These are phyloP conservation scores for Alternaria arbusti DNA, from an alignment of 2,329 filamentous ascomycete species.

Conservation along the genomic window DNA sequence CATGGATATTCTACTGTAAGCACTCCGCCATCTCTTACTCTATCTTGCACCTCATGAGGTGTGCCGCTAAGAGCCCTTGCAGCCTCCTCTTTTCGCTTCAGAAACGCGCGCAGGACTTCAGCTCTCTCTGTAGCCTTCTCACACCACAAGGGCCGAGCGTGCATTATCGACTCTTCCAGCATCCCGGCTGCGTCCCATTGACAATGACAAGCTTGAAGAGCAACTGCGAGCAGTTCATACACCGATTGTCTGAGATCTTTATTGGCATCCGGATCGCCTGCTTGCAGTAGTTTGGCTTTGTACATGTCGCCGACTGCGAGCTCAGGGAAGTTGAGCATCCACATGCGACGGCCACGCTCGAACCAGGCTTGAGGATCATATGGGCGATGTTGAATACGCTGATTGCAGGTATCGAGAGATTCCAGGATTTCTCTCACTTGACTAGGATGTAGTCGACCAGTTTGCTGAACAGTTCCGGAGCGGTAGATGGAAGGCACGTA, in stretches of 20 bases:
- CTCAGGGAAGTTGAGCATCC: slow-evolving; percentile 33
- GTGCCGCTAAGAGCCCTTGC: slow-evolving; percentile 8
- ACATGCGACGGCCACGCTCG: not conserved
- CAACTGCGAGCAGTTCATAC: slow-evolving; percentile 19
- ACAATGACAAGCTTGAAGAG: slow-evolving; percentile 31
- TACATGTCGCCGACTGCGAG: slow-evolving; percentile 40
- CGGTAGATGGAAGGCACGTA: not conserved
- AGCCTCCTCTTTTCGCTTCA: slow-evolving; percentile 16
- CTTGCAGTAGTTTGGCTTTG: slow-evolving; percentile 38
- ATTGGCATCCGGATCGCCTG: slow-evolving; percentile 18
- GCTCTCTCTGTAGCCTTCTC: slow-evolving; percentile 1
- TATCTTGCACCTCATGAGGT: slow-evolving; percentile 15
- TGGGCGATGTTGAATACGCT: not conserved
- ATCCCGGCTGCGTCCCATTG: slow-evolving; percentile 24
- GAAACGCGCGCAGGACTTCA: slow-evolving; percentile 2
- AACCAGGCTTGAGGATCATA: not conserved
- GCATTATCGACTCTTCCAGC: slow-evolving; percentile 4
- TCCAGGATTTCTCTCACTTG: not conserved
- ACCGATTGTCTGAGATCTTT: not conserved
- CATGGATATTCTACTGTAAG: slow-evolving; percentile 22
- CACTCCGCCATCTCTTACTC: slow-evolving; percentile 18
- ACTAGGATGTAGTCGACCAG: not conserved
- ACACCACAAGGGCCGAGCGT: not conserved
- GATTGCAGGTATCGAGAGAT: not conserved
- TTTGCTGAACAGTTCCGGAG: not conserved